Base-by-base conservation (phyloP, 306 rosid species). In the Lupinus albus region DNA sequence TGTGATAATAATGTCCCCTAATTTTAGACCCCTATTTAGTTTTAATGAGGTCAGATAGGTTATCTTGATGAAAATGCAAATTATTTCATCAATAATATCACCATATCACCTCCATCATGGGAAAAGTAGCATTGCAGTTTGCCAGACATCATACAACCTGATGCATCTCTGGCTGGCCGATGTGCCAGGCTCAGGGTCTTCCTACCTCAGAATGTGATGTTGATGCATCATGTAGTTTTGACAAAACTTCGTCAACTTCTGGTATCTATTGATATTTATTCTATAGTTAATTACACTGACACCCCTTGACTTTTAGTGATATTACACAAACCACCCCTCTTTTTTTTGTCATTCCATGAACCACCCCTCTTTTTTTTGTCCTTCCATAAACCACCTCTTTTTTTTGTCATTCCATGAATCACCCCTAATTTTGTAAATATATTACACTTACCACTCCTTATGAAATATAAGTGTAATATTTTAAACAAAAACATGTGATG, bases 161-260 rank as follows among this genome's bases (percentile, higher is more conserved):
- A 60, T 59, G 46, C 44, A 48, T 47, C 50, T 47, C 68, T 33
- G 68, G 68, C 41, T 48, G 49, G 42, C 51, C 18, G 30, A 61
- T 5, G 41, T 62, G 46, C 64, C 42, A 7, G 32, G 49, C 71
- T 52, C 77, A 51, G 61, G 63, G 12, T 53, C 13, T 13, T 13
- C 77, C 28, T 39, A 13, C 64, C 36, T 53, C 47, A 25, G 52
- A 62, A 41, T 41, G 35, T 39, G 25, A 52, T 16, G 21, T 15
- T 61, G 47, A 41, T 50, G 36, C 63, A 28, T 62, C 42, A 41
- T 39, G 13, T 72, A 62, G 21, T 62, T 41, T 51, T 48, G 9
- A 15, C 45, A 11, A 39, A n/a, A 41, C 54, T 71, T 35, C 17
- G 17, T 67, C 61, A 59, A 49, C 54, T 51, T 30, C 15, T 50